Percentiles rank a stretch among this genome's conserved stretches.
Conservation (phyloP, 2,329 filamentous ascomycete species). For the Xylariaceae sp. region DNA sequence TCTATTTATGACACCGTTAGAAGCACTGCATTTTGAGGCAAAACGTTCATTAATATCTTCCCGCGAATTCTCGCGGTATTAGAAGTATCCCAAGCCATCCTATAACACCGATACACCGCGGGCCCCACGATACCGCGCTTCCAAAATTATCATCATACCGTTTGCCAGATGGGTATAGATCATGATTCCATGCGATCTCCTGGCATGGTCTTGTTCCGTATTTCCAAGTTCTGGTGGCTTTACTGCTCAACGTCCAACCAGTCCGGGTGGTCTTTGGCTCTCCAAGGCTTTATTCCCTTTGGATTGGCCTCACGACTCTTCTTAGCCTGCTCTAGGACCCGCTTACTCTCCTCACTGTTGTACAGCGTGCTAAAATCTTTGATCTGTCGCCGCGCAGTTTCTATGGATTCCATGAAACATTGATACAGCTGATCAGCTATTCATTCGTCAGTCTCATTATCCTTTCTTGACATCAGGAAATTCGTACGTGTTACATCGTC, state of each 20-base stretch:
- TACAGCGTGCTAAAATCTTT: slow-evolving; percentile 53
- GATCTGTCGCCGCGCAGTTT: slow-evolving; percentile 53
- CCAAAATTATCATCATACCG: not conserved
- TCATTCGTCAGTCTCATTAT: slow-evolving; percentile 21
- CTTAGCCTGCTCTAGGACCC: slow-evolving; percentile 54
- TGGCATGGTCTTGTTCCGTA: not conserved
- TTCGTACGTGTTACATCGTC: slow-evolving; percentile 55
- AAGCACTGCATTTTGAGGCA: too few relatives aligned
- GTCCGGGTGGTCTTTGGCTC: slow-evolving; percentile 59
- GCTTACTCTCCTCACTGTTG: slow-evolving; percentile 49
- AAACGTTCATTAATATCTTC: too few relatives aligned
- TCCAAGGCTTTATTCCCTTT: slow-evolving; percentile 61
- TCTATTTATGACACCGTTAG: too few relatives aligned
- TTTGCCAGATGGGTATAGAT: not conserved
- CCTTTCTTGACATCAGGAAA: not conserved
- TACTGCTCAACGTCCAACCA: slow-evolving; percentile 48
- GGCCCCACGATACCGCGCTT: not conserved
- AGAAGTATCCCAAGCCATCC: not conserved
- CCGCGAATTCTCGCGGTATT: not conserved
- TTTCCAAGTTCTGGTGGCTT: not conserved
- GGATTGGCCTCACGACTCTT: slow-evolving; percentile 59
- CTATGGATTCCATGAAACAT: slow-evolving; percentile 52
- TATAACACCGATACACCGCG: slow-evolving; percentile 4
- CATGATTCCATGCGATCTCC: not conserved
- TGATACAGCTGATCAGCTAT: slow-evolving; percentile 54